Evolutionary conservation across 1,284 basidiomycete genomes (phyloP).

Genomic region (Cystobasidiaceae sp.): DNA sequence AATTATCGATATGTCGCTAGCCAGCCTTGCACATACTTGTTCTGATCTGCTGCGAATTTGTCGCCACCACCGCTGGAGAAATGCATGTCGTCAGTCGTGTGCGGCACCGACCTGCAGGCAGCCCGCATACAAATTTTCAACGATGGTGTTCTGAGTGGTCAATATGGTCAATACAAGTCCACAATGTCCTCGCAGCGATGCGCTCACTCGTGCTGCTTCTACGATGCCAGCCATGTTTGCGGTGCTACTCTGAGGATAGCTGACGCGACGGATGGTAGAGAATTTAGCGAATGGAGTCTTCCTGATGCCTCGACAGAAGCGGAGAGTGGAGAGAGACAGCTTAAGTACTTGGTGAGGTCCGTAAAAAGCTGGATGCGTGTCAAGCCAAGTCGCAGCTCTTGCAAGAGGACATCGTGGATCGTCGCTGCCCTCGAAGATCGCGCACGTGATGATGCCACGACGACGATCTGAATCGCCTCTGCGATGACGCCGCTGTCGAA

Average conservation of each 20-base stretch:
- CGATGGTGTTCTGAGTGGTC: slow-evolving; percentile 24
- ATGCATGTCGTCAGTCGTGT: neutral
- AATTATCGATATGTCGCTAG: neutral
- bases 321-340: no score
- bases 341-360: no score
- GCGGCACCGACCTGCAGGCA: neutral
- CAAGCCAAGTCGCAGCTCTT: no score
- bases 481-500: no score
- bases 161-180: neutral
- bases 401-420: no score
- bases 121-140: slow-evolving; percentile 16
- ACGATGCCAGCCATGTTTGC: slow-evolving; percentile 20
- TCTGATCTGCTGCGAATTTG: slow-evolving; percentile 5
- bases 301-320: no score
- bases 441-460: no score
- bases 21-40: slow-evolving; percentile 2
- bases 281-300: no score
- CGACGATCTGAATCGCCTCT: no score
- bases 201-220: slow-evolving; percentile 6
- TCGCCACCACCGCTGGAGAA: slow-evolving; percentile 23
- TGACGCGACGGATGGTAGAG: no score
- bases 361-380: no score
- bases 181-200: neutral
- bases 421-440: no score
- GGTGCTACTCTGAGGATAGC: neutral